Evolutionary conservation across 371 early-diverging fungal species (phyloP), one percentile per base, ranked within the genome.

Genomic region (Capillidium heterosporum): DNA sequence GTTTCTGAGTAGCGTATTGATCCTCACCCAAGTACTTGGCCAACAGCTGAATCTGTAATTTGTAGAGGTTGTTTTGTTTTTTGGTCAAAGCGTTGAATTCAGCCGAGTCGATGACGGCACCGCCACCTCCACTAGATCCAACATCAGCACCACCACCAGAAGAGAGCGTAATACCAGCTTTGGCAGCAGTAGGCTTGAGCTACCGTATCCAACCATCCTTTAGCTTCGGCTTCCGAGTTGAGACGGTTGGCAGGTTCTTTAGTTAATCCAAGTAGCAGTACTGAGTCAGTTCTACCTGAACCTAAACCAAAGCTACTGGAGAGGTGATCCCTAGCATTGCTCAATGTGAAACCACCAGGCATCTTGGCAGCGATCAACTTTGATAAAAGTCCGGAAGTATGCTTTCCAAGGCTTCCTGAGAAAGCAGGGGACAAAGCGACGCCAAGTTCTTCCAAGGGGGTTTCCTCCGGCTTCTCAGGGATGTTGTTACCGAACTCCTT

Each of bases 391-490:
- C 76, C 67, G 40, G 71, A 75, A 47, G 87, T 80, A 58, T 87
- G 84, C 71, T 89, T 92, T 61, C 94, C 95, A n/a, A 93, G 77
- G 41, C 75, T 61, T 41, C 83, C 85, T 57, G 72, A 64, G 68
- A 76, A 81, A 53, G 68, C 60, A 53, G 71, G 72, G 58, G 78
- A 70, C 58, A 95, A 70, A 1, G 78, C 71, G 29, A 77, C 70
- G 48, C 81, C 82, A 26, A 95, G 80, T 62, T 95, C 95, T 53
- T 76, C 72, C 51, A 93, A 71, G 27, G 92, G 84, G 17, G 81
- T 74, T 66, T 95, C 95, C 65, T 95, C 93, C 54, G 91, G 76
- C 72, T 89, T 91, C 67, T 92, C 93, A 29, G 92, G 88, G 89
- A 63, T 67, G 21, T 61, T 60, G 60, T 78, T 79, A 53, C 82